phyloP scores from a whole-genome alignment of 805 yeast genomes.

The Yueomyces sp. region DNA sequence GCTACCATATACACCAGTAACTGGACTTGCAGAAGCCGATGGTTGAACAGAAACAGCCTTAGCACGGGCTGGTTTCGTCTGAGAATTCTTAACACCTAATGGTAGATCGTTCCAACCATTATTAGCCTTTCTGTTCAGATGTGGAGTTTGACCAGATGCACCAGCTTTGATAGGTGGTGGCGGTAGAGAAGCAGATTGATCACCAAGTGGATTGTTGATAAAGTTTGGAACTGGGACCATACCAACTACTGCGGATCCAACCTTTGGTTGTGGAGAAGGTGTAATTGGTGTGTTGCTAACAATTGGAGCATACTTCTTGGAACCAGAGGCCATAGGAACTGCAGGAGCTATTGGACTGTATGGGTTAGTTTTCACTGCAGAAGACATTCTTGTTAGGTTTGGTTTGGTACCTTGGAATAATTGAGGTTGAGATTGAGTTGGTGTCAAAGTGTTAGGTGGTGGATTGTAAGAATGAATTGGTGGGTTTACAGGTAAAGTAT shows the following conservation, averaged over 20 bases:
- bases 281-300: neutral
- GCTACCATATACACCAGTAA: slow-evolving; percentile 2
- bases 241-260: slow-evolving; percentile 9
- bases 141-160: slow-evolving; percentile 24
- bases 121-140: slow-evolving; percentile 23
- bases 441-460: slow-evolving; percentile 9
- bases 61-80: slow-evolving; percentile 18
- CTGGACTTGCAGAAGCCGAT: slow-evolving; percentile 6
- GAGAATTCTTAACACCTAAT: slow-evolving; percentile 15
- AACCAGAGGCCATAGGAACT: slow-evolving; percentile 14
- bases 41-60: slow-evolving; percentile 28
- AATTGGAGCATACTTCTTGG: slow-evolving; percentile 11
- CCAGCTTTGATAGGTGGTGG: slow-evolving; percentile 25
- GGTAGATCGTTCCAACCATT: slow-evolving; percentile 28
- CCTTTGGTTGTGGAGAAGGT: slow-evolving; percentile 4
- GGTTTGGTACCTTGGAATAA: slow-evolving; percentile 12
- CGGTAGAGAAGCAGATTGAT: slow-evolving; percentile 17
- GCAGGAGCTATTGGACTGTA: slow-evolving; percentile 11
- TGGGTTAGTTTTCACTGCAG: neutral
- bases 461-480: slow-evolving; percentile 10
- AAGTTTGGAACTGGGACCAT: slow-evolving; percentile 7
- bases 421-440: slow-evolving; percentile 14
- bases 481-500: slow-evolving; percentile 1
- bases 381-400: slow-evolving; percentile 4
- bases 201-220: slow-evolving; percentile 6